These are phyloP conservation scores for Fonsecaea nubica DNA, from an alignment of 2,329 filamentous ascomycete species.

Conservation along the genomic window DNA sequence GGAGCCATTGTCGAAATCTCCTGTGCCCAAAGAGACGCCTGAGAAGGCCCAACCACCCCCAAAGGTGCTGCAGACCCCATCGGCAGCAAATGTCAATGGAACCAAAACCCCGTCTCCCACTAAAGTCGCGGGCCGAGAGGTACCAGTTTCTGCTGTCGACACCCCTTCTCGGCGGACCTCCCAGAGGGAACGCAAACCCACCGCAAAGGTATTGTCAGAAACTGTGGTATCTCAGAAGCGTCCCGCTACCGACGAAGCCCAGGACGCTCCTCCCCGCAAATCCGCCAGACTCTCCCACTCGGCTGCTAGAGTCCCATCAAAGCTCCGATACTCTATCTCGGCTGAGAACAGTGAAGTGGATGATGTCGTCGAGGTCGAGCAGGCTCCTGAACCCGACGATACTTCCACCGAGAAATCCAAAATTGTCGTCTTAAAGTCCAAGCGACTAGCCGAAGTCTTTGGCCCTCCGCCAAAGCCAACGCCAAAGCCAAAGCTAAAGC, in stretches of 20 bases:
- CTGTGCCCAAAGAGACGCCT: not conserved
- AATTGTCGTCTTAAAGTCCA: conserved; percentile 26
- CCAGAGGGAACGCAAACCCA: conserved; percentile 32
- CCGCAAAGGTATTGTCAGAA: conserved; percentile 30
- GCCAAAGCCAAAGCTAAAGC: too few relatives aligned
- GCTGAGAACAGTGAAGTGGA: conserved; percentile 16
- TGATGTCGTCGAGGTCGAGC: conserved; percentile 4
- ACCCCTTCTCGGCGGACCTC: conserved; percentile 29
- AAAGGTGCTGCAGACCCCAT: conserved; percentile 1
- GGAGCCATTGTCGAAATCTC: conserved; percentile 12
- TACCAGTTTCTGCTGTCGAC: not conserved
- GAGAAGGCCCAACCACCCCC: conserved; percentile 4
- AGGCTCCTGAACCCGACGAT: conserved; percentile 6
- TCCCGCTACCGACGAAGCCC: conserved; percentile 24
- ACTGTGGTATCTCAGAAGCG: conserved; percentile 28
- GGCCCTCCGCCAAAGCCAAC: not conserved
- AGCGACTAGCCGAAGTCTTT: conserved; percentile 12
- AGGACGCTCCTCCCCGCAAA: conserved; percentile 29
- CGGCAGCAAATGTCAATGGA: not conserved
- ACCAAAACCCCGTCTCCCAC: not conserved
- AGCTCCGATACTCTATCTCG: conserved; percentile 30
- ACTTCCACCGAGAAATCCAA: conserved; percentile 15
- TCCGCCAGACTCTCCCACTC: conserved; percentile 25
- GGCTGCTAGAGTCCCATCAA: conserved; percentile 31
- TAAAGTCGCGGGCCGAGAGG: not conserved